A percentile compares a stretch with the other conserved stretches of the same genome.
Conservation (phyloP, 2,329 filamentous ascomycete genomes). For the Beauveria medogensis region DNA sequence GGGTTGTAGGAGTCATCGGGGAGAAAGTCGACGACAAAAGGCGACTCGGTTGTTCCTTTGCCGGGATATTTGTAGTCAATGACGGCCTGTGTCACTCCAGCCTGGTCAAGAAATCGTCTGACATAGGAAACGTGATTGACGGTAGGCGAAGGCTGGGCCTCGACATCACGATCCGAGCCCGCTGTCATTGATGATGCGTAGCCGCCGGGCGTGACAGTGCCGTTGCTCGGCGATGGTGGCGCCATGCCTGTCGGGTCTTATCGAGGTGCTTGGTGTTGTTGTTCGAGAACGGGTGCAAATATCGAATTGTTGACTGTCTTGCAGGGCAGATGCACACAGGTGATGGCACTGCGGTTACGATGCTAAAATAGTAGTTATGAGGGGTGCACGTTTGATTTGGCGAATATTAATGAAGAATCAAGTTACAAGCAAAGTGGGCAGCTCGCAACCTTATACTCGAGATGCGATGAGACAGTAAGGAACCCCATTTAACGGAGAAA, state of each 20-base stretch:
- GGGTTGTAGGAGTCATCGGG: constrained; percentile 60
- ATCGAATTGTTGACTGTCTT: neutral
- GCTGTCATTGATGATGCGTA: constrained; percentile 22
- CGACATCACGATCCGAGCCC: constrained; percentile 31
- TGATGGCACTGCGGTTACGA: neutral
- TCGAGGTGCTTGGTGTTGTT: neutral
- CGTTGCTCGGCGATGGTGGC: neutral
- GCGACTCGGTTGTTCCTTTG: constrained; percentile 56
- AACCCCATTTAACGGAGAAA: neutral
- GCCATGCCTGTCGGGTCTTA: neutral
- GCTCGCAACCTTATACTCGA: neutral
- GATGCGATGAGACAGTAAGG: neutral
- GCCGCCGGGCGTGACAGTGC: neutral
- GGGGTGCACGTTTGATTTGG: neutral
- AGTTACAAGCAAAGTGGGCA: neutral
- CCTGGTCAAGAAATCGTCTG: constrained; percentile 48
- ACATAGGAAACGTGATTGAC: constrained; percentile 35
- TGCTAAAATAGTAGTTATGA: too few relatives aligned
- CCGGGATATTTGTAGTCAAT: constrained; percentile 49
- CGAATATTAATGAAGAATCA: neutral
- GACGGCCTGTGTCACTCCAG: constrained; percentile 48
- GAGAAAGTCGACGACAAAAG: constrained; percentile 62
- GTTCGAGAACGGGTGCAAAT: neutral
- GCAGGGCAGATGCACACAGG: neutral
- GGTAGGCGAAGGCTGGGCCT: constrained; percentile 29